phyloP scores from a whole-genome alignment of 1,284 basidiomycete species.

The Heterobasidion irregulare region DNA sequence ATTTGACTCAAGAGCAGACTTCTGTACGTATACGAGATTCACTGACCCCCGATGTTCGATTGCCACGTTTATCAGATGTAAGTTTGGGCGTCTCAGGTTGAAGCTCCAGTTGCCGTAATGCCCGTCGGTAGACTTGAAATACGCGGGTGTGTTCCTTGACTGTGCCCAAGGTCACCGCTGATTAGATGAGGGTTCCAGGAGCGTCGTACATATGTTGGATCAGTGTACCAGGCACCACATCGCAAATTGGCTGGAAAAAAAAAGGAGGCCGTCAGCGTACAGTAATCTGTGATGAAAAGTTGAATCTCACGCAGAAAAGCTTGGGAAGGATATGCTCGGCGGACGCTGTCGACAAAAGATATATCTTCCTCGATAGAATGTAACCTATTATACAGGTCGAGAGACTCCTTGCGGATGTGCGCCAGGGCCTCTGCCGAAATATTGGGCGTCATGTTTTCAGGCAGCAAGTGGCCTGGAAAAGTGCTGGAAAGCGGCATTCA shows the following conservation, averaged over 20 bases:
- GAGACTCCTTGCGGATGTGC: slow-evolving; percentile 54
- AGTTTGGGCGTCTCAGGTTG: slow-evolving; percentile 79
- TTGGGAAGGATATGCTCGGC: slow-evolving; percentile 44
- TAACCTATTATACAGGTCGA: slow-evolving; percentile 78
- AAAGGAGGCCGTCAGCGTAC: not conserved
- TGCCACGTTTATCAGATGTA: slow-evolving; percentile 67
- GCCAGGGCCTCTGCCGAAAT: slow-evolving; percentile 10
- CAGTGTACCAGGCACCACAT: slow-evolving; percentile 92
- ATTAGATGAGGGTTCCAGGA: too few relatives aligned
- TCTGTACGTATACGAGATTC: not conserved
- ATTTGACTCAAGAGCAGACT: not conserved
- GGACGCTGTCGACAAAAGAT: slow-evolving; percentile 56
- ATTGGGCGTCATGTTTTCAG: too few relatives aligned
- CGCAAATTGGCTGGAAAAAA: slow-evolving; percentile 70
- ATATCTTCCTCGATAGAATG: slow-evolving; percentile 81
- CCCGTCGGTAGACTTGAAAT: slow-evolving; percentile 98
- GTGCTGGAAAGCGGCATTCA: too few relatives aligned
- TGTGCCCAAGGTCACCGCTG: slow-evolving; percentile 9
- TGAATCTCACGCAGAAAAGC: slow-evolving; percentile 54
- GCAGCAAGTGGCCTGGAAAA: too few relatives aligned
- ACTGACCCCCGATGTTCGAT: slow-evolving; percentile 47
- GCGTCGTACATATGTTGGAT: slow-evolving; percentile 34
- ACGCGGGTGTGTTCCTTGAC: slow-evolving; percentile 46
- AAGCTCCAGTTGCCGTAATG: slow-evolving; percentile 86
- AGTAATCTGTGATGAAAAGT: not conserved